A percentile compares a stretch with the other conserved stretches of the same genome.
Conservation (phyloP, 345 rosid genomes). For the Kernera saxatilis region DNA sequence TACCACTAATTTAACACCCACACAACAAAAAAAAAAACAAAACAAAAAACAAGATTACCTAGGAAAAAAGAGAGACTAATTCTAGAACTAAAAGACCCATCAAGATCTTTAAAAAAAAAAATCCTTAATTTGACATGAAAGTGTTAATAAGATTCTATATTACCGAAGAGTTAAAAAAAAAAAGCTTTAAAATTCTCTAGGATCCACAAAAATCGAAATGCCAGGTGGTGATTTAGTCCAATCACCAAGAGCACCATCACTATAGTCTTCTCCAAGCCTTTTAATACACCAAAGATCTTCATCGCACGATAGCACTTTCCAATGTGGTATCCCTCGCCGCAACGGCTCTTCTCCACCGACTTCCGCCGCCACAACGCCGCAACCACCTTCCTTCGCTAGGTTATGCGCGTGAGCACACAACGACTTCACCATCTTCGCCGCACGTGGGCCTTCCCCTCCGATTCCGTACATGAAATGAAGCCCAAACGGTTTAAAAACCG, state of each 20-base stretch:
- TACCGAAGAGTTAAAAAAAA: not conserved
- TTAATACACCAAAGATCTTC: constrained; percentile 95
- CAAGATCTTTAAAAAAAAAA: not conserved
- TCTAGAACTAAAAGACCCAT: not conserved
- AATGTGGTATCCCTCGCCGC: constrained; percentile 66
- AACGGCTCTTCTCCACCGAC: constrained; percentile 71
- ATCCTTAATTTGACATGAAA: not conserved
- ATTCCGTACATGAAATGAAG: constrained; percentile 71
- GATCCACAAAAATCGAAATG: constrained; percentile 90
- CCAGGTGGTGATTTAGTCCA: constrained; percentile 91
- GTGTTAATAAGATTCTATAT: not conserved
- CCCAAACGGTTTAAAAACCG: constrained; percentile 78
- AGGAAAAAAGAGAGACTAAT: not conserved
- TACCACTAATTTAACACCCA: constrained; percentile 26
- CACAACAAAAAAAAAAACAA: not conserved
- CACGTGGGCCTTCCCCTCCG: constrained; percentile 85
- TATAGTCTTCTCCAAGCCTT: constrained; percentile 69
- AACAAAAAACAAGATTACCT: not conserved
- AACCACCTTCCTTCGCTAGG: constrained; percentile 63
- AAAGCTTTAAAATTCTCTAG: constrained; percentile 64
- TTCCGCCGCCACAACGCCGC: constrained; percentile 75
- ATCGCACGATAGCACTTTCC: constrained; percentile 66
- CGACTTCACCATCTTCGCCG: constrained; percentile 49
- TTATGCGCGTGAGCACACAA: constrained; percentile 79
- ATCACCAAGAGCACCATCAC: constrained; percentile 76